Evolutionary conservation across 2,329 filamentous ascomycete genomes (phyloP), one percentile per base, ranked within the genome.

Genomic region (Pleomassaria siparia): DNA sequence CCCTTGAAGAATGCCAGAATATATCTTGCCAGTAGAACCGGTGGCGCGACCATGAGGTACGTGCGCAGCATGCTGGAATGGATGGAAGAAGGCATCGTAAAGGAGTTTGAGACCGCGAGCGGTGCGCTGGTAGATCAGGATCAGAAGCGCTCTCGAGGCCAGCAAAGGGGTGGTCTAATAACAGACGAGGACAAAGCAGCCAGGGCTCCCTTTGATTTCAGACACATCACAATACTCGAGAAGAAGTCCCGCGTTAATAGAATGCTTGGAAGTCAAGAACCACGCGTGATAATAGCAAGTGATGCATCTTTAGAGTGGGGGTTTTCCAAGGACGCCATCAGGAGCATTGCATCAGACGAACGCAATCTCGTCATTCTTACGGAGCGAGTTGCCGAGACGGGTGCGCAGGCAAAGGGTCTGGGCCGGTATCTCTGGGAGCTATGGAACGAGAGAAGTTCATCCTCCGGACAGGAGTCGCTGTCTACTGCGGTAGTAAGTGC

Each of bases 81-180:
- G 94, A 97, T 99, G 91, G 91, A 97, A 65, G 91, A 96, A 63
- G 87, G 85, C 48, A 95, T 99, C 49, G 87, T 95, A 33, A 85
- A 91, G 45, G 92, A 97, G 61, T 95, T 96, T 52, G 91, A 96
- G 67, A 84, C 86, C 13, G 77, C 12, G 78, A 85, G 56, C 21
- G 59, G 59, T 24, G 60, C 56, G 11, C 54, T 60, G 44, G 64
- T 64, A 36, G 51, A 51, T 6, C 67, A 67, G 32, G 65, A 64
- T 9, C 60, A 60, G 43, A 58, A 56, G 24, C 69, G 62, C 12
- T 47, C 28, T 15, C 59, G 63, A 59, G 54, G 73, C 69, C 52
- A 73, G 68, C 45, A 74, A 74, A 40, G 74, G 68, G 66, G 40
- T 51, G 61, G 36, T 60, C 66, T 40, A 47, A 69, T 55, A 11